These are phyloP conservation scores for Neofusicoccum cordaticola DNA, from an alignment of 2,329 filamentous ascomycete species.

Conservation along the genomic window DNA sequence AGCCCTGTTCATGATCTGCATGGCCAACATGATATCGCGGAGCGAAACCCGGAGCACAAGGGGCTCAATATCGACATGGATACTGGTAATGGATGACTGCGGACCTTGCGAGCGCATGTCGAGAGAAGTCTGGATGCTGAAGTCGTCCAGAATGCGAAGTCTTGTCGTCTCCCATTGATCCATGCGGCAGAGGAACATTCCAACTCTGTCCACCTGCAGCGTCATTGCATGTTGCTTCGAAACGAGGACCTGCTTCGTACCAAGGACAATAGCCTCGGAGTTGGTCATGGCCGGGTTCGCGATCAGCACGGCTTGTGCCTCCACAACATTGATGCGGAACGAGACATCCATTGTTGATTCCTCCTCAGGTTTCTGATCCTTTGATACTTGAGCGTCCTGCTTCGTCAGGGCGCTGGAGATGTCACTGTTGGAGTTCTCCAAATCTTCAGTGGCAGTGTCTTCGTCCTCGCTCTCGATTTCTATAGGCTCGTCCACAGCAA, in stretches of 20 bases:
- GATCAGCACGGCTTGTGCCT: conserved; percentile 94
- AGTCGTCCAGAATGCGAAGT: conserved; percentile 92
- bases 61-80: conserved; percentile 85
- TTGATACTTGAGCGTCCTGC: conserved; percentile 21
- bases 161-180: conserved; percentile 91
- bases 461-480: conserved; percentile 57
- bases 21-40: conserved; percentile 87
- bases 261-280: conserved; percentile 93
- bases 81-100: conserved; percentile 65
- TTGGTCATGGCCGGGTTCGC: conserved; percentile 87
- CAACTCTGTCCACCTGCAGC: conserved; percentile 87
- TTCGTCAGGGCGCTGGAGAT: conserved; percentile 33
- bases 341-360: conserved; percentile 66
- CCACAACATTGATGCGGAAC: conserved; percentile 89
- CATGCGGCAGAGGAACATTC: conserved; percentile 99
- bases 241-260: conserved; percentile 87
- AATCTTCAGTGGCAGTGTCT: conserved; percentile 45
- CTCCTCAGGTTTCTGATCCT: conserved; percentile 28
- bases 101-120: conserved; percentile 65
- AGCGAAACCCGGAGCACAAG: conserved; percentile 86
- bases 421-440: conserved; percentile 37
- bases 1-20: conserved; percentile 88
- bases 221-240: conserved; percentile 93
- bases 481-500: conserved; percentile 55
- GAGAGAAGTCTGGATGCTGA: conserved; percentile 85